Percentiles rank a stretch among this genome's conserved stretches.
phyloP scores from a whole-genome alignment of 106 monocot species.

The Chionographis japonica region DNA sequence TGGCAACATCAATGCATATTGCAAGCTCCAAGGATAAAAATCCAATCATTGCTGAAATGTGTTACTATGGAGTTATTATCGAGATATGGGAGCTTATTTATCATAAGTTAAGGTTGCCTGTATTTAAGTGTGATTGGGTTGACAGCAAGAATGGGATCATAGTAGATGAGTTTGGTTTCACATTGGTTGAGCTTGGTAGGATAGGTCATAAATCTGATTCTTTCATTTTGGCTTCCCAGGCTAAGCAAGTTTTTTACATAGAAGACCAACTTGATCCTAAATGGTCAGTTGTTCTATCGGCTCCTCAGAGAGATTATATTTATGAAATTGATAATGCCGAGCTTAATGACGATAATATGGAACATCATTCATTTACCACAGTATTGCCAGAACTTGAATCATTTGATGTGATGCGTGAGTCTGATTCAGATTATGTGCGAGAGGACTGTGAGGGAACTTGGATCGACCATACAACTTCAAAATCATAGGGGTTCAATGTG shows the following conservation, averaged over 20 bases:
- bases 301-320: too few species aligned
- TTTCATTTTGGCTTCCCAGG: background rate
- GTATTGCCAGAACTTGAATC: too few species aligned
- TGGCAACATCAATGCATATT: background rate
- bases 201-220: background rate
- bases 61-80: background rate
- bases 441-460: too few species aligned
- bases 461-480: too few species aligned
- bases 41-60: background rate
- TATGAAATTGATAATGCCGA: too few species aligned
- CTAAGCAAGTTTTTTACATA: background rate
- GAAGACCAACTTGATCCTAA: background rate
- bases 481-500: too few species aligned
- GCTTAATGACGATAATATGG: too few species aligned
- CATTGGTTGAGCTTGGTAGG: background rate
- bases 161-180: constrained; percentile 1
- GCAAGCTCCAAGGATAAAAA: background rate
- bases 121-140: constrained; percentile 3
- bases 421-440: too few species aligned
- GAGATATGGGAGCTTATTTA: background rate
- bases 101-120: background rate
- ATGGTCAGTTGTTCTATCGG: too few species aligned
- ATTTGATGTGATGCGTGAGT: too few species aligned
- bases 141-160: background rate
- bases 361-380: too few species aligned